These are phyloP conservation scores for Thoreauomyces humboldtii DNA, from an alignment of 192 early-diverging fungal genomes.

Conservation along the genomic window DNA sequence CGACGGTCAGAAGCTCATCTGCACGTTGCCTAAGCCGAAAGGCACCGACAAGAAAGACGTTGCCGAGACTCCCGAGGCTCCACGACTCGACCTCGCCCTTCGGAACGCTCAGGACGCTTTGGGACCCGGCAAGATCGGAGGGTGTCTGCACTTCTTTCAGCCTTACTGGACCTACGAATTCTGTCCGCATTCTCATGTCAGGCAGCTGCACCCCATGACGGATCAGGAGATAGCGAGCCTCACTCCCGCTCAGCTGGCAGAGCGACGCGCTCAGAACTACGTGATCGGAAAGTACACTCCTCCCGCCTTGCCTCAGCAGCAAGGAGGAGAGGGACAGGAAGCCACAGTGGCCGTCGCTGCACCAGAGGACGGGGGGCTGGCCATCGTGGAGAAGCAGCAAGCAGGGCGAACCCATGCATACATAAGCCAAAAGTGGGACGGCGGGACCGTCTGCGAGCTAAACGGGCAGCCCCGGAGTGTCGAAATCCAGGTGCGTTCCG, in stretches of 20 bases:
- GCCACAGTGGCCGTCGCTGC: neutral
- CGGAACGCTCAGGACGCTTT: neutral
- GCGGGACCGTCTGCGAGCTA: conserved; percentile 21
- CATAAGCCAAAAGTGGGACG: conserved; percentile 17
- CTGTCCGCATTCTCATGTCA: conserved; percentile 3
- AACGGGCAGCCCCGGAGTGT: conserved; percentile 1
- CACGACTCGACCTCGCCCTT: neutral
- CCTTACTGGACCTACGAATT: conserved; percentile 18
- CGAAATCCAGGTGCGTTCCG: conserved; percentile 6
- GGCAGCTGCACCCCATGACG: neutral
- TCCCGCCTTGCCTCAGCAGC: too few species aligned
- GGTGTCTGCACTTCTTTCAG: neutral
- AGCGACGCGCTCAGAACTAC: neutral
- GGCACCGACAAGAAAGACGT: too few species aligned
- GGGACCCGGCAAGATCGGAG: neutral
- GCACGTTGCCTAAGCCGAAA: too few species aligned
- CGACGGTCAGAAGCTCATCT: too few species aligned
- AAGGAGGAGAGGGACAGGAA: neutral
- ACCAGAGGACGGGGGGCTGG: conserved; percentile 4
- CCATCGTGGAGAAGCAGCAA: conserved; percentile 19
- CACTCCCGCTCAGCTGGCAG: neutral
- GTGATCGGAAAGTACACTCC: neutral
- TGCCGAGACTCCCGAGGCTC: too few species aligned
- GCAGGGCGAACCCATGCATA: neutral
- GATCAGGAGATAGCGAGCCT: neutral